Evolutionary conservation across 2,329 filamentous ascomycete species (phyloP).

Genomic region (Aspergillus uvarum): DNA sequence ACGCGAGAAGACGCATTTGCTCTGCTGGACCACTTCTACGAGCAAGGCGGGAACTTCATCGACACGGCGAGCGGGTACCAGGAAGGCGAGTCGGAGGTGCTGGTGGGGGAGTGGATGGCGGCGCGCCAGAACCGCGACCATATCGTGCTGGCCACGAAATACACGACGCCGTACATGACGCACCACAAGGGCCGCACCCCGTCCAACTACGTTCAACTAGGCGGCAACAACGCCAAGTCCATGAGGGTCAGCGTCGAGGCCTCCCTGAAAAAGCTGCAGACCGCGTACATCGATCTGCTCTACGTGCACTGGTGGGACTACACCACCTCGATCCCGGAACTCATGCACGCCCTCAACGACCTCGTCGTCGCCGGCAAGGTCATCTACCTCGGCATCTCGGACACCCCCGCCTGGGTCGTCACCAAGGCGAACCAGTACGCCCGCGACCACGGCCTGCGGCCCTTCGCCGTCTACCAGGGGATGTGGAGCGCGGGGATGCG

Average conservation of each 20-base stretch:
- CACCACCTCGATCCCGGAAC: conserved; percentile 61
- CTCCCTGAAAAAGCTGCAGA: conserved; percentile 34
- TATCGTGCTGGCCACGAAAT: conserved; percentile 58
- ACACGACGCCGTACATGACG: conserved; percentile 40
- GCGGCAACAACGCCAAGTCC: conserved; percentile 37
- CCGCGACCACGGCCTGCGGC: conserved; percentile 65
- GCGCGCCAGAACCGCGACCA: conserved; percentile 46
- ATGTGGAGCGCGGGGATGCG: conserved; percentile 60
- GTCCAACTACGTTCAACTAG: conserved; percentile 50
- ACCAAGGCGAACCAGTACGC: conserved; percentile 58
- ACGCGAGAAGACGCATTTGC: too few species aligned
- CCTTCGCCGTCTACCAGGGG: conserved; percentile 69
- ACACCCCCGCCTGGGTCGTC: conserved; percentile 67
- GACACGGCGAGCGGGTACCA: conserved; percentile 54
- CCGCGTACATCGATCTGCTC: conserved; percentile 39
- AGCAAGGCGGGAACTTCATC: conserved; percentile 53
- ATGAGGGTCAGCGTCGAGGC: conserved; percentile 29
- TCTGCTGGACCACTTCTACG: conserved; percentile 47
- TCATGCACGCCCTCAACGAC: conserved; percentile 68
- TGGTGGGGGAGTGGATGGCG: conserved; percentile 55
- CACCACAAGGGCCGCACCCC: conserved; percentile 33
- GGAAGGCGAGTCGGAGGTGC: conserved; percentile 47
- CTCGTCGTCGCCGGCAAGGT: conserved; percentile 63
- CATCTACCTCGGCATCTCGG: conserved; percentile 65
- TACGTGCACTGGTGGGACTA: conserved; percentile 59